Evolutionary conservation across 2,329 filamentous ascomycete species (phyloP).

Genomic region (Paraconiothyrium sp.): DNA sequence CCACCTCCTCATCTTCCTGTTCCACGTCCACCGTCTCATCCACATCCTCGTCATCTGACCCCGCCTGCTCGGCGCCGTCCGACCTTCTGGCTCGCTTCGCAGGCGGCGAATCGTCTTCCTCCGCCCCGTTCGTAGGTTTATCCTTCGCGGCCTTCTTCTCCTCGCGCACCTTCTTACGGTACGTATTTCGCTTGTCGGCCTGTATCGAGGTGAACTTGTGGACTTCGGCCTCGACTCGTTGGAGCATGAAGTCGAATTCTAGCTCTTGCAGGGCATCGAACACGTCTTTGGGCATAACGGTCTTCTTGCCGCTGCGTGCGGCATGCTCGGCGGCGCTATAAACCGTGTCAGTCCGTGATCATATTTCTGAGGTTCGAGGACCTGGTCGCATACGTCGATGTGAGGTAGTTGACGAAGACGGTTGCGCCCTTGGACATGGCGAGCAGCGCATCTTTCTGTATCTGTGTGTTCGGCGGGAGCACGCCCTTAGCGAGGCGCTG

Average conservation of each 20-base stretch:
- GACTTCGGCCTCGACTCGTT: slow-evolving; percentile 77
- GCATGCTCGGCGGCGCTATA: slow-evolving; percentile 78
- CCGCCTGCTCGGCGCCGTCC: slow-evolving; percentile 48
- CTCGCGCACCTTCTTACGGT: slow-evolving; percentile 74
- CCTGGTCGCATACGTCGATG: slow-evolving; percentile 68
- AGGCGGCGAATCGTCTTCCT: slow-evolving; percentile 57
- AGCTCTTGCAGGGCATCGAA: slow-evolving; percentile 79
- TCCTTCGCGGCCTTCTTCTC: slow-evolving; percentile 60
- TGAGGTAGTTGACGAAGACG: slow-evolving; percentile 83
- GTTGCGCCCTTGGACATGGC: slow-evolving; percentile 84
- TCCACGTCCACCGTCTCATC: slow-evolving; percentile 57
- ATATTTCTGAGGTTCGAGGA: not conserved
- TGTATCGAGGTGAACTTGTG: slow-evolving; percentile 79
- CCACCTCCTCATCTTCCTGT: slow-evolving; percentile 61
- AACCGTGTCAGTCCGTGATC: not conserved
- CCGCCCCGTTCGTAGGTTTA: slow-evolving; percentile 31
- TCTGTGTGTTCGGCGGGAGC: slow-evolving; percentile 81
- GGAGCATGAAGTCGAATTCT: slow-evolving; percentile 77
- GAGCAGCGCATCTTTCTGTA: slow-evolving; percentile 82
- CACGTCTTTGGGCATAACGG: slow-evolving; percentile 78
- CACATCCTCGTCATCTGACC: slow-evolving; percentile 47
- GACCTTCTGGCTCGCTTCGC: slow-evolving; percentile 59
- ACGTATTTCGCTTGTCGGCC: slow-evolving; percentile 77
- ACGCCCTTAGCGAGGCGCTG: slow-evolving; percentile 82
- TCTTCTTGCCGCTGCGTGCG: slow-evolving; percentile 74